Evolutionary conservation across 768 basidiomycete genomes (phyloP), one percentile per base, ranked within the genome.

Genomic region (Phanerodontia chrysosporium): DNA sequence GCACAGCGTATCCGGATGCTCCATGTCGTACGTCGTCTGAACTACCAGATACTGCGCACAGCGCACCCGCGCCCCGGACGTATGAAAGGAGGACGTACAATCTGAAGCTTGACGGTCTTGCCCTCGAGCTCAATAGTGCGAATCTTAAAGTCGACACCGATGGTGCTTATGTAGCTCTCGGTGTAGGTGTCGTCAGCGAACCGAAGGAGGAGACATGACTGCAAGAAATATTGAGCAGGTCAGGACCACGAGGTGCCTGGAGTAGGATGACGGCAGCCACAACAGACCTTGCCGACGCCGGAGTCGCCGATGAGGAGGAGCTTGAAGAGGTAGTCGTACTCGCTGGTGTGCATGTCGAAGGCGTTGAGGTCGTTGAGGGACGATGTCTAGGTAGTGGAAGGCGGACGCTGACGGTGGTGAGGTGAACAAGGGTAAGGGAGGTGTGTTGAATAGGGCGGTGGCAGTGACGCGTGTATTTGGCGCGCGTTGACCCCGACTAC

Each of bases 111-210:
- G 73, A 98, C 92, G 1, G 91, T 92, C 87, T 97, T 97, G 59
- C 96, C 96, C 70, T 98, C 96, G 58, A 98, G 82, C 74, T 98
- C 96, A 75, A 98, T 98, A 28, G 96, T 98, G 62, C 96, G 83
- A 77, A 98, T 98, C 88, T 95, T 96, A 78, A 97, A 97, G 78
- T 97, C 95, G 58, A 98, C 94, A 65, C 97, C 97, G 74, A 98
- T 98, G 35, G 96, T 98, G 61, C 89, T 91, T 70, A 98, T 95
- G 76, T 96, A 98, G 67, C 90, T 93, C 73, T 96, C 94, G 56
- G 96, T 97, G 81, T 95, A 98, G 49, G 95, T 91, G 74, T 98
- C 95, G 76, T 98, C 96, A 56, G 91, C 90, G 70, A 94, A 94
- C 73, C 92, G 90, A 65, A 94, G 82, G 62, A 94, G 86, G 65